Base-by-base conservation (phyloP, 768 basidiomycete species). In the Pilatotrama ljubarskyi region DNA sequence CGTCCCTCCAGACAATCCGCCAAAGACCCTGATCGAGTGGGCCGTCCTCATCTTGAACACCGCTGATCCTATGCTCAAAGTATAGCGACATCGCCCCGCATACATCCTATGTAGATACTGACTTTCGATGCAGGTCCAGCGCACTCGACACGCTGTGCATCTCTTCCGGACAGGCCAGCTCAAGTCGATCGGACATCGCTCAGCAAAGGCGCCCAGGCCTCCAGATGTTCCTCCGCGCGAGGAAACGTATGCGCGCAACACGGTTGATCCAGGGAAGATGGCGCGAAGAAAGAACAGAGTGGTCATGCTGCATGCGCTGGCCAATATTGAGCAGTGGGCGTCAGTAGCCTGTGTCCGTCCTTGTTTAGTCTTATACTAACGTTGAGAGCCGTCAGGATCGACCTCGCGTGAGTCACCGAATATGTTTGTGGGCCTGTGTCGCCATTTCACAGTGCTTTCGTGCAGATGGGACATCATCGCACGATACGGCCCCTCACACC, bases 321-420 rank as follows among this genome's bases (percentile, higher is more conserved):
- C 91, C 0, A 91, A 91, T 68, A 91, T 94, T 52, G 91, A 93
- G 66, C 91, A 91, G 70, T 94, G 90, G 88, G 92, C 92, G 82
- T 89, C 64, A 82, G 88, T 85, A n/a, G 7, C 20, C 17, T 37
- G 0, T n/a, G n/a, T n/a, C n/a, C n/a, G n/a, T n/a, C n/a, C n/a
- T n/a, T n/a, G n/a, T n/a, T n/a, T n/a, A n/a, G n/a, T n/a, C n/a
- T n/a, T n/a, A n/a, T n/a, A n/a, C n/a, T n/a, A n/a, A n/a, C n/a
- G n/a, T n/a, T n/a, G n/a, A 26, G 10, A 2, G 8, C 18, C 0
- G 17, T 51, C 41, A 87, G 86, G 5, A 90, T 90, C 44, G 90
- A 92, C 65, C 79, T 92, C 11, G 87, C 89, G 83, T 88, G 65
- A 70, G 86, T 75, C 5, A 15, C 14, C 37, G 10, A 11, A 32